phyloP scores from a whole-genome alignment of 148 eudicot genomes.

The Arctostaphylos glauca region DNA sequence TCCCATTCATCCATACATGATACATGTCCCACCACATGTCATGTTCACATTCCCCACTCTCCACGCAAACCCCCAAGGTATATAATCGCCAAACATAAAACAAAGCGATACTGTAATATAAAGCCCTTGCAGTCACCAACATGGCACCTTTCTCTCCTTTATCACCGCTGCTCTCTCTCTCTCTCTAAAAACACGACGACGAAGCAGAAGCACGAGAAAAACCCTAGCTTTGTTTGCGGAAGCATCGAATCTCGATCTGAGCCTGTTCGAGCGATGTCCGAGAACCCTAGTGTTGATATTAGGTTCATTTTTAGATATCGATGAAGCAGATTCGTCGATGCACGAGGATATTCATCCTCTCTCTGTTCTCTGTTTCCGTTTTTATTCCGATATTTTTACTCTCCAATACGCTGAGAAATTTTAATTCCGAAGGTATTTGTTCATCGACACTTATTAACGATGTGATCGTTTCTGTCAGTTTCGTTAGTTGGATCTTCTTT shows the following conservation, averaged over 20 bases:
- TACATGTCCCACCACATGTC: not conserved
- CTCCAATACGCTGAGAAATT: conserved; percentile 40
- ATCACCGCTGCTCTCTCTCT: not conserved
- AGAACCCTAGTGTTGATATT: not conserved
- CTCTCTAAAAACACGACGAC: conserved; percentile 1
- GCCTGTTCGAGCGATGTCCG: conserved; percentile 2
- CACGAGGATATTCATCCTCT: conserved; percentile 92
- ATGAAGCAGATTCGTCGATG: conserved; percentile 69
- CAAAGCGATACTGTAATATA: not conserved
- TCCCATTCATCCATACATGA: not conserved
- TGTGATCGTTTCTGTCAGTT: not conserved
- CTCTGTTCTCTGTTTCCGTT: conserved; percentile 58
- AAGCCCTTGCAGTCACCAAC: conserved; percentile 22
- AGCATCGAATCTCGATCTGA: conserved; percentile 10
- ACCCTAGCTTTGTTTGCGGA: conserved; percentile 1
- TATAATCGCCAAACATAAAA: not conserved
- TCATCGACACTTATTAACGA: not conserved
- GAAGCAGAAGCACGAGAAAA: not conserved
- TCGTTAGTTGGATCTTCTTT: not conserved
- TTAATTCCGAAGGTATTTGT: conserved; percentile 45
- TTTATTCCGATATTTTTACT: conserved; percentile 61
- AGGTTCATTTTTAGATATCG: conserved; percentile 4
- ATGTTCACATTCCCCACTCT: not conserved
- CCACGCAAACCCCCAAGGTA: not conserved
- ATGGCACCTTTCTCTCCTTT: conserved; percentile 19